Evolutionary conservation across 2,329 filamentous ascomycete genomes (phyloP), one percentile per base, ranked within the genome.

Genomic region (Claviceps digitariae): DNA sequence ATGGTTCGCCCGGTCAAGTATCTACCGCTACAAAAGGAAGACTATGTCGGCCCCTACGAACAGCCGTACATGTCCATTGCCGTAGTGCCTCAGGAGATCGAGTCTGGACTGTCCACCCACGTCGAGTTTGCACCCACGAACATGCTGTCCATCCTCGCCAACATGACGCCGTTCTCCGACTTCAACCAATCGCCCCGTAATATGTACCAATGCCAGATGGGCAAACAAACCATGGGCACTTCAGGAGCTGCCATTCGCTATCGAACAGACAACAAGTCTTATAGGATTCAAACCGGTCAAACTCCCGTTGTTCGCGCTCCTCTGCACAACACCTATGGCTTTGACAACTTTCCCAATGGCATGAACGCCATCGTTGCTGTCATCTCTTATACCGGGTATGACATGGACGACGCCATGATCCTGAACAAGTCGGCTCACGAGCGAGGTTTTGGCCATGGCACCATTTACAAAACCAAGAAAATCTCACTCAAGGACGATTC

Each of bases 331-430:
- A 85, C 88, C 21, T 98, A 98, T 64, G 93, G 91, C 21, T 83
- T 97, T 56, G 93, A 98, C 72, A 97, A 97, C 70, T 98, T 96
- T 69, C 93, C 93, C 52, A 96, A 97, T 66, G 93, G 93, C 29
- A 90, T 83, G 63, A 98, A 98, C 63, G 89, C 90, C 9, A 83
- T 97, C 41, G 93, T 98, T 55, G 93, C 93, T 55, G 94, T 98
- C 67, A 95, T 98, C 58, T 96, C 91, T 0, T 98, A 98, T 69
- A 97, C 91, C 2, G 93, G 91, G 51, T 98, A 97, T 72, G 93
- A 98, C 77, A 98, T 98, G 93, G 93, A 98, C 76, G 93, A 98
- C 72, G 93, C 93, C 66, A 97, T 97, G 91, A 97, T 98, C 66
- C 77, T 98, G 66, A 97, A 97, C 76, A 97, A 97, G 69, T 95